Evolutionary conservation across 352 stramenopile species (phyloP).

Genomic region (Phytophthora sp.): DNA sequence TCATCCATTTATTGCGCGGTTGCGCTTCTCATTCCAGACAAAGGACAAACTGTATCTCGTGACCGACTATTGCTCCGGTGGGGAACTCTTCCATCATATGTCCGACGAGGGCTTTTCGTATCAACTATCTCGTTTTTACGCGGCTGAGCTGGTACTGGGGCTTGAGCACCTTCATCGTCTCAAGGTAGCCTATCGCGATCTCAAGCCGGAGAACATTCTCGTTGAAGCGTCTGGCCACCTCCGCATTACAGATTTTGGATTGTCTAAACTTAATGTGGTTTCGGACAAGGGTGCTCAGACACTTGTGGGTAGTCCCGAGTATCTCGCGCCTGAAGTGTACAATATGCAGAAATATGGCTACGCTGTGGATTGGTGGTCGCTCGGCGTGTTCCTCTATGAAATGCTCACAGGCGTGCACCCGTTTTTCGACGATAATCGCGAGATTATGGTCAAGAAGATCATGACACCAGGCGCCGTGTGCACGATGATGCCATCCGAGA

Average conservation of each 20-base stretch:
- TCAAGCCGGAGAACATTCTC: constrained; percentile 97
- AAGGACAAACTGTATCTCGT: constrained; percentile 90
- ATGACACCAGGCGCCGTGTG: constrained; percentile 71
- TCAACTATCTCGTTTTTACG: constrained; percentile 92
- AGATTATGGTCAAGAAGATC: constrained; percentile 89
- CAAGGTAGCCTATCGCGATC: constrained; percentile 96
- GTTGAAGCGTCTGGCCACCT: constrained; percentile 92
- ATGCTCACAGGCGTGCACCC: constrained; percentile 91
- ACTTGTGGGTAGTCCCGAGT: constrained; percentile 87
- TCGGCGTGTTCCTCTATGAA: constrained; percentile 91
- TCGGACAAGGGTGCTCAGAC: constrained; percentile 73
- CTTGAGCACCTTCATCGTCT: constrained; percentile 96
- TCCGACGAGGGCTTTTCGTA: constrained; percentile 83
- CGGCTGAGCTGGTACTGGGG: constrained; percentile 94
- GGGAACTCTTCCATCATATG: constrained; percentile 99
- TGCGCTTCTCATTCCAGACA: constrained; percentile 98
- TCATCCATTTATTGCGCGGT: constrained; percentile 98
- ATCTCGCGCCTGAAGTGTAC: constrained; percentile 89
- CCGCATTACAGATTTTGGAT: constrained; percentile 97
- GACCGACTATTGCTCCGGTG: constrained; percentile 91
- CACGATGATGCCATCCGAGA: constrained; percentile 65
- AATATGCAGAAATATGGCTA: constrained; percentile 78
- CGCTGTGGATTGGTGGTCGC: constrained; percentile 93
- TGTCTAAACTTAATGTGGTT: constrained; percentile 81
- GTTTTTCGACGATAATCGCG: constrained; percentile 88